phyloP scores from a whole-genome alignment of 345 rosid genomes.

The Citrus medica region DNA sequence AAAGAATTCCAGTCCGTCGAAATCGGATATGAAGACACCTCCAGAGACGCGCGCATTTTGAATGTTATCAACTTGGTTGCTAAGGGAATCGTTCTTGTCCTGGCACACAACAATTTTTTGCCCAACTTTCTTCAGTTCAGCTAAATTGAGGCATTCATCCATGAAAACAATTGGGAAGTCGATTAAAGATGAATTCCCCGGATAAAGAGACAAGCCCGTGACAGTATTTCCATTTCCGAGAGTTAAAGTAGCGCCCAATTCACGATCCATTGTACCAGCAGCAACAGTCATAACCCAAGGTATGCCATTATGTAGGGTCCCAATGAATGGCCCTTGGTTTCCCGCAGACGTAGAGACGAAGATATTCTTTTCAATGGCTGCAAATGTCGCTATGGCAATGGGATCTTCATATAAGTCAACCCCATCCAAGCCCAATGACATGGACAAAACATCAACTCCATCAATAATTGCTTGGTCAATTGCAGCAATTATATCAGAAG shows the following conservation, averaged over 20 bases:
- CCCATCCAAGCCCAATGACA: slow-evolving; percentile 38
- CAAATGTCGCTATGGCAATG: slow-evolving; percentile 48
- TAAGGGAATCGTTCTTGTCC: slow-evolving; percentile 23
- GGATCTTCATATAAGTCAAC: slow-evolving; percentile 39
- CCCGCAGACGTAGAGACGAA: slow-evolving; percentile 54
- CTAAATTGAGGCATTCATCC: slow-evolving; percentile 28
- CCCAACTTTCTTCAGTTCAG: slow-evolving; percentile 18
- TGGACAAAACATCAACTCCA: slow-evolving; percentile 49
- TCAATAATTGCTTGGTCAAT: slow-evolving; percentile 53
- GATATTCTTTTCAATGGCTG: slow-evolving; percentile 42
- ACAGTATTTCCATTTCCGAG: slow-evolving; percentile 25
- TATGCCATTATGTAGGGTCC: slow-evolving; percentile 40
- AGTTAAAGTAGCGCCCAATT: slow-evolving; percentile 25
- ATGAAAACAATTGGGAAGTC: slow-evolving; percentile 34
- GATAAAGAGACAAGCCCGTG: slow-evolving; percentile 34
- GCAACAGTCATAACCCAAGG: slow-evolving; percentile 54
- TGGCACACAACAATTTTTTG: slow-evolving; percentile 43
- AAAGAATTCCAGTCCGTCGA: slow-evolving; percentile 8
- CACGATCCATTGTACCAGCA: slow-evolving; percentile 41
- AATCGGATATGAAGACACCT: slow-evolving; percentile 44
- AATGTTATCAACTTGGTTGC: slow-evolving; percentile 27
- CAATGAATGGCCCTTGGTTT: slow-evolving; percentile 29
- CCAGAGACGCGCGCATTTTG: slow-evolving; percentile 19
- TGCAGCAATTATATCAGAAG: slow-evolving; percentile 44
- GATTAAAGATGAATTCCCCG: slow-evolving; percentile 17